phyloP scores from a whole-genome alignment of 1,139 yeast species.

The Magnusiomyces clavatus region DNA sequence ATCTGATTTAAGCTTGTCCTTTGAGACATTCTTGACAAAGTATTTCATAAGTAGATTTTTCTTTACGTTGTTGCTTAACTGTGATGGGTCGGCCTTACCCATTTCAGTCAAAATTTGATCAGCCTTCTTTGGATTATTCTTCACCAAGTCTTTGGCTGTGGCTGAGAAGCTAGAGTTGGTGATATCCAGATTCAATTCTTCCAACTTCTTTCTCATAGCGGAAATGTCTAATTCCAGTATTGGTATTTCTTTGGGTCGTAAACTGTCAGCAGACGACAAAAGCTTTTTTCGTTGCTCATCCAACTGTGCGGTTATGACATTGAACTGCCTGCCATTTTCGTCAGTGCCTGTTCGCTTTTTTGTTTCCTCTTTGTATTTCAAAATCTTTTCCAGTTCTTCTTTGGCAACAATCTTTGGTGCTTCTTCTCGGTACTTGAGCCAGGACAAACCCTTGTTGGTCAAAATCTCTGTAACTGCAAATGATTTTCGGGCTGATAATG shows the following conservation, averaged over 20 bases:
- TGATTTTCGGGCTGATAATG: conserved; percentile 70
- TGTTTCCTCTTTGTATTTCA: conserved; percentile 35
- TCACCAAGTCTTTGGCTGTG: conserved; percentile 25
- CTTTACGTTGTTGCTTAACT: conserved; percentile 26
- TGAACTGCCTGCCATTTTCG: conserved; percentile 21
- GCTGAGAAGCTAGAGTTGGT: conserved; percentile 21
- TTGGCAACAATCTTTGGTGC: conserved; percentile 58
- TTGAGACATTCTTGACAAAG: conserved; percentile 17
- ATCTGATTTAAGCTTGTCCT: too few species aligned
- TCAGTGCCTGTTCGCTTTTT: conserved; percentile 23
- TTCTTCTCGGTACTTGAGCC: conserved; percentile 67
- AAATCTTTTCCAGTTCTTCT: conserved; percentile 52
- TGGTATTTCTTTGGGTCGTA: conserved; percentile 10
- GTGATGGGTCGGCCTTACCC: conserved; percentile 25
- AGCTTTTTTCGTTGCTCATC: conserved; percentile 12
- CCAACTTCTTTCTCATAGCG: conserved; percentile 22
- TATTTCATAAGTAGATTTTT: conserved; percentile 31
- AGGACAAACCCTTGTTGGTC: conserved; percentile 83
- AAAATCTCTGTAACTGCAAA: conserved; percentile 95
- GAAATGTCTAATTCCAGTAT: conserved; percentile 26
- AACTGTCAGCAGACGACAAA: conserved; percentile 2
- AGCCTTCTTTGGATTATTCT: conserved; percentile 28
- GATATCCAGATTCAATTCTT: conserved; percentile 22
- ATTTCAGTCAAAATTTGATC: conserved; percentile 23
- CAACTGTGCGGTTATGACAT: conserved; percentile 3